These are phyloP conservation scores for Trifolium dubium DNA, from an alignment of 306 rosid genomes.

Conservation along the genomic window DNA sequence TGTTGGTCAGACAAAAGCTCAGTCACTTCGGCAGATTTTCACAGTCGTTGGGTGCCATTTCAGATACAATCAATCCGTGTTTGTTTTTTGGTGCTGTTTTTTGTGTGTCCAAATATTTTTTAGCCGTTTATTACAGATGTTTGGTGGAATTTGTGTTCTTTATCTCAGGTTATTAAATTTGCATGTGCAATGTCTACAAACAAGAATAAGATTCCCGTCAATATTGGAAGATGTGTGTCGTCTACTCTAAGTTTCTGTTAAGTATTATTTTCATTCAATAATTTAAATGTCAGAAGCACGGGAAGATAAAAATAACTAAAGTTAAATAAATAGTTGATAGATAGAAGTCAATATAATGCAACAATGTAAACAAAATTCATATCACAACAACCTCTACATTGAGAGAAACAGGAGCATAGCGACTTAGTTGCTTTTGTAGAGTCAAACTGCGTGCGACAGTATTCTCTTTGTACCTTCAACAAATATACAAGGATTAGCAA, in stretches of 20 bases:
- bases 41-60: neutral
- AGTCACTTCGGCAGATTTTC: slow-evolving; percentile 1
- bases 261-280: neutral
- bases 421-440: slow-evolving; percentile 76
- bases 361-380: slow-evolving; percentile 31
- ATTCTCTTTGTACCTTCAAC: slow-evolving; percentile 74
- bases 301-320: neutral
- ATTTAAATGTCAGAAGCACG: slow-evolving; percentile 10
- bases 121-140: neutral
- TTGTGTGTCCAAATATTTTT: neutral
- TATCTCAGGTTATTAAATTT: neutral
- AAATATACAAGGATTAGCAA: slow-evolving; percentile 38
- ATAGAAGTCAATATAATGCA: slow-evolving; percentile 29
- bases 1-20: neutral
- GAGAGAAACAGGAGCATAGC: slow-evolving; percentile 80
- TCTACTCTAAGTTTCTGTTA: neutral
- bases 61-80: slow-evolving; percentile 1
- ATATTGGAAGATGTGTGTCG: neutral
- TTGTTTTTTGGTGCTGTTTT: neutral
- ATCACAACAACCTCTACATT: slow-evolving; percentile 64
- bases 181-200: neutral
- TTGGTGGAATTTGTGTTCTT: neutral
- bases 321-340: slow-evolving; percentile 19
- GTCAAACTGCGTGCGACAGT: slow-evolving; percentile 57
- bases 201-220: neutral